Base-by-base conservation (phyloP, 345 rosid species). In the Gossypium thurberi region DNA sequence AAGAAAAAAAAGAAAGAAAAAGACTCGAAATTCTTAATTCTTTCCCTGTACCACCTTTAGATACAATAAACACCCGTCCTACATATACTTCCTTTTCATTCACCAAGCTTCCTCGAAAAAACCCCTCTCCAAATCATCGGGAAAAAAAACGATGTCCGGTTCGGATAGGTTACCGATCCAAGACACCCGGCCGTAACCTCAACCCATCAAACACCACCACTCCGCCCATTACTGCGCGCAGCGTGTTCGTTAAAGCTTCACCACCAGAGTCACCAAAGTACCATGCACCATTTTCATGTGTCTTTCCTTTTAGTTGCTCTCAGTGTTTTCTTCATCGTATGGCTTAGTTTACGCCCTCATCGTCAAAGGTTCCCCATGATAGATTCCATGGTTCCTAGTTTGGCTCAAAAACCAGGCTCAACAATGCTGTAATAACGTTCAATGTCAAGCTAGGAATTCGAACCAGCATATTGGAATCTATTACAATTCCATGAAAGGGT, bases 341-440 rank as follows among this genome's bases (percentile, higher is more conserved):
- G 93, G 92, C 87, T 94, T 53, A 88, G 95, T 78, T 83, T 94
- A 44, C 93, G 97, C 17, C 98, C 98, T 0, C 97, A 94, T 67
- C 82, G 96, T 1, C 98, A 96, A 0, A 81, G 97, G 67, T n/a
- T 90, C 75, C 74, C 69, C 43, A 62, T 94, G 69, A 51, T 65
- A 1, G 82, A 79, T 8, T 92, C 88, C 74, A 84, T 82, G 0
- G 37, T 94, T 73, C 86, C 88, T 2, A 84, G 85, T 63, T 65
- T 89, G 69, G 71, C 48, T 62, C 88, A 86, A 56, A 63, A 84
- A 40, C 37, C 8, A 90, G 94, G 65, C 87, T 81, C 23, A 85
- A 89, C 44, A 87, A 88, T 47, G 85, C 89, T 2, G 73, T 82
- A 71, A 78, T 94, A 68, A 63, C 25, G 2, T 90, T 92, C 90